A percentile compares a stretch with the other conserved stretches of the same genome.
These are phyloP conservation scores for Acanthamoeba triangularis DNA, from an alignment of 208 protist species.

Conservation along the genomic window DNA sequence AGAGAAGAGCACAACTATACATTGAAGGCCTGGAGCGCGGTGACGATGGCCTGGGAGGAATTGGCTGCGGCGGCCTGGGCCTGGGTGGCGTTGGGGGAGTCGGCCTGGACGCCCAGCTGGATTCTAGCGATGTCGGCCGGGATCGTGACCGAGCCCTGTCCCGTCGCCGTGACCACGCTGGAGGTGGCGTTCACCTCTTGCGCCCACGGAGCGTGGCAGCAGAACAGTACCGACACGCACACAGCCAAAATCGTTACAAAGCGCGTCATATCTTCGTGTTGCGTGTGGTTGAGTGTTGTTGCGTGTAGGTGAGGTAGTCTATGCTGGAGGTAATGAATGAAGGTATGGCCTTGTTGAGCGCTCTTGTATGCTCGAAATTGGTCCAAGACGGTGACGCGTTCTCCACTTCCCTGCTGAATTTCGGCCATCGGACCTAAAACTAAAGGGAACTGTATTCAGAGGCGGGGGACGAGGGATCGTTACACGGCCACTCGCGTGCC, in stretches of 20 bases:
- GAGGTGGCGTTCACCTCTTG: not conserved
- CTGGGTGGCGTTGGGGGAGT: not conserved
- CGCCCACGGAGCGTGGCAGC: not conserved
- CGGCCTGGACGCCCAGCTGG: constrained; percentile 15
- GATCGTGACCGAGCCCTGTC: not conserved
- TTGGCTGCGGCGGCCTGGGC: constrained; percentile 18
- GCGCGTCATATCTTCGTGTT: not conserved
- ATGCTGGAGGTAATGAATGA: no score
- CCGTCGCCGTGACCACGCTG: not conserved
- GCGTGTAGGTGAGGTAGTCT: no score
- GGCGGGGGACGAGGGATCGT: no score
- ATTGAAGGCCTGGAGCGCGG: constrained; percentile 39
- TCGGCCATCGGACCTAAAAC: not conserved
- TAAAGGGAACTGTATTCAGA: not conserved
- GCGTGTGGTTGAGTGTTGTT: not conserved
- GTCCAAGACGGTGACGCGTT: not conserved
- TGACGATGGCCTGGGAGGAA: constrained; percentile 9
- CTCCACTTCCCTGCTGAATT: not conserved
- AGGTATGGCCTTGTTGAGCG: no score
- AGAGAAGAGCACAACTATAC: not conserved
- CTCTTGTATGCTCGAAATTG: not conserved
- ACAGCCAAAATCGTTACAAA: not conserved
- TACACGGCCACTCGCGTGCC: not conserved
- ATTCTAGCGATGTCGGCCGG: constrained; percentile 1
- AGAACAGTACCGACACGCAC: not conserved